Evolutionary conservation across 75 land plant genomes (phyloP).

Genomic region (Gnetum montanum): DNA sequence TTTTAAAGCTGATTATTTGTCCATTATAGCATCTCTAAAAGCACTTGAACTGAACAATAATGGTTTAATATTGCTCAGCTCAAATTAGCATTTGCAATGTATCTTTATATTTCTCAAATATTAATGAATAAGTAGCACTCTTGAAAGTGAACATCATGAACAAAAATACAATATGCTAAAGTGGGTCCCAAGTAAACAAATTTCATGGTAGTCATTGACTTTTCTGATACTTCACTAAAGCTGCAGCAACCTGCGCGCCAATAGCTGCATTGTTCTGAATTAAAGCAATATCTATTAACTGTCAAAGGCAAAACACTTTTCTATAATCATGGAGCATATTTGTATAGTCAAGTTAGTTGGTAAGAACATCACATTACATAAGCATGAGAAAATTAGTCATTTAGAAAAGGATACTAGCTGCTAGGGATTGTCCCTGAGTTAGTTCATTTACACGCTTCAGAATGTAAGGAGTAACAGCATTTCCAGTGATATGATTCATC

Average conservation of each 20-base stretch:
- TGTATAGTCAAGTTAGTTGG: background rate
- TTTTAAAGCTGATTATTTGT: too few relatives aligned
- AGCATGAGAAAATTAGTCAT: background rate
- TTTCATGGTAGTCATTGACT: too few relatives aligned
- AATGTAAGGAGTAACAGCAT: constrained; percentile 77
- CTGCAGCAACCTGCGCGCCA: constrained; percentile 74
- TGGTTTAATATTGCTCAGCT: too few relatives aligned
- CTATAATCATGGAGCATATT: background rate
- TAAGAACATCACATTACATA: background rate
- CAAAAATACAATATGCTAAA: too few relatives aligned
- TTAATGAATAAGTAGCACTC: too few relatives aligned
- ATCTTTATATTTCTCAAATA: too few relatives aligned
- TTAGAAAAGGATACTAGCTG: constrained; percentile 76
- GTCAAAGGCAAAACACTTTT: constrained; percentile 5
- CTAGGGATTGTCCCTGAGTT: constrained; percentile 79
- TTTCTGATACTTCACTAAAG: constrained; percentile 19
- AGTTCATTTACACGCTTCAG: constrained; percentile 81
- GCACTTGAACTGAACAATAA: too few relatives aligned
- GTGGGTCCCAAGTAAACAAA: too few relatives aligned
- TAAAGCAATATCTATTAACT: constrained; percentile 64
- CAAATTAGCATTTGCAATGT: too few relatives aligned
- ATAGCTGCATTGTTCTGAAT: constrained; percentile 80
- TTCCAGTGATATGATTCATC: constrained; percentile 52
- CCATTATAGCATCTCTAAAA: too few relatives aligned
- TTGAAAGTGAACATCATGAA: too few relatives aligned